Base-by-base conservation (phyloP, 768 basidiomycete species). In the Russula sp. region DNA sequence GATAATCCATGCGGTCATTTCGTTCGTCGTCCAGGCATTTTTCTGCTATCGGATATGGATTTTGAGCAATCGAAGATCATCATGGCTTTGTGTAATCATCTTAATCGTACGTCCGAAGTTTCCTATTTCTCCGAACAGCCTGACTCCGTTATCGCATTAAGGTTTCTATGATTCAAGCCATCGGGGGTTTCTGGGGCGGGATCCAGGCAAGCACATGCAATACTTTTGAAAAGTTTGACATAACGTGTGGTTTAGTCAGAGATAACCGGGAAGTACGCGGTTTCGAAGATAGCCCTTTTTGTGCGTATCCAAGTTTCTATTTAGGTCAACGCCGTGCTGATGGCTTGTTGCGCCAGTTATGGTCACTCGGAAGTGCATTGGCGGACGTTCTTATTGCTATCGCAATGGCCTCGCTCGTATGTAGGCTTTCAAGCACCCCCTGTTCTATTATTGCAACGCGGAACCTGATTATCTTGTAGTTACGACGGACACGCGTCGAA, bases 31-130 rank as follows among this genome's bases (percentile, higher is more conserved):
- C 7, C 75, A 75, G 58, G 40, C 66, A 16, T 76, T 75, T 61
- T 76, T 73, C 67, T 74, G 74, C 58, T 75, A 73, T 58, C 70
- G 74, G 16, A 74, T 76, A 22, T 72, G 69, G 67, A 60, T 65
- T 7, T 67, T 75, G 38, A 63, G 69, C 59, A 61, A 7, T 51
- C 62, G 54, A 51, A 55, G 54, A 30, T 65, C 50, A 22, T 10
- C 34, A 10, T 57, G 38, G 59, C 14, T 61, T 32, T 65, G 59
- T n/a, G 4, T 24, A 10, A 6, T 57, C 14, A 65, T 65, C 40
- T 49, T 59, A 8, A 11, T 44, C 16, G 64, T 65, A 51, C n/a
- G 59, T 56, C 2, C 28, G 40, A 48, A 5, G 32, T 7, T 18
- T 36, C 16, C 34, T 3, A n/a, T 51, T n/a, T 34, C 10, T 46